These are phyloP conservation scores for Gossypium laxum DNA, from an alignment of 441 rosid species.

Conservation along the genomic window DNA sequence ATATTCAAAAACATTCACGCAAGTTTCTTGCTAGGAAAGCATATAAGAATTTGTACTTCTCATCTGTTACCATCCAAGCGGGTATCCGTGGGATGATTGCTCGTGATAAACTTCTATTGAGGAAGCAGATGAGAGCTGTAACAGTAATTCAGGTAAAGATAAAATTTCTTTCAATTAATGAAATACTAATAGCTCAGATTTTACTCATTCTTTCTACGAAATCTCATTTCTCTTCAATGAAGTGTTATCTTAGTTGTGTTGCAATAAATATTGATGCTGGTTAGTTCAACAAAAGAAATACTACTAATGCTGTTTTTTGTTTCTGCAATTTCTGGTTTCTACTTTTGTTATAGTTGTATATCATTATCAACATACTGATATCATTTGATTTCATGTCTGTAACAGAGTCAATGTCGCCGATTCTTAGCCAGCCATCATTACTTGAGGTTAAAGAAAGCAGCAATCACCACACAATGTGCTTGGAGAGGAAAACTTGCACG, in stretches of 20 bases:
- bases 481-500: slow-evolving; percentile 71
- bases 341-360: background rate
- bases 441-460: slow-evolving; percentile 49
- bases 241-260: background rate
- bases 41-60: slow-evolving; percentile 35
- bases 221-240: background rate
- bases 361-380: background rate
- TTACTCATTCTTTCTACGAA: background rate
- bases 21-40: slow-evolving; percentile 43
- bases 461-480: slow-evolving; percentile 53
- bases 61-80: slow-evolving; percentile 61
- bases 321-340: background rate
- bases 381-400: slow-evolving; percentile 14
- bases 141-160: slow-evolving; percentile 58
- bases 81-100: slow-evolving; percentile 72
- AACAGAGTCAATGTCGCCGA: slow-evolving; percentile 61
- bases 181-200: slow-evolving; percentile 4
- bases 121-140: slow-evolving; percentile 52
- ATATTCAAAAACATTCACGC: slow-evolving; percentile 63
- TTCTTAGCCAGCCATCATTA: slow-evolving; percentile 37
- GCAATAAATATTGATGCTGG: background rate
- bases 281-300: slow-evolving; percentile 3
- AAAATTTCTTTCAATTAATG: slow-evolving; percentile 4
- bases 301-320: slow-evolving; percentile 9
- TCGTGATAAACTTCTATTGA: slow-evolving; percentile 36